Base-by-base conservation (phyloP, 2,329 filamentous ascomycete species). In the Botrytis cinerea region DNA sequence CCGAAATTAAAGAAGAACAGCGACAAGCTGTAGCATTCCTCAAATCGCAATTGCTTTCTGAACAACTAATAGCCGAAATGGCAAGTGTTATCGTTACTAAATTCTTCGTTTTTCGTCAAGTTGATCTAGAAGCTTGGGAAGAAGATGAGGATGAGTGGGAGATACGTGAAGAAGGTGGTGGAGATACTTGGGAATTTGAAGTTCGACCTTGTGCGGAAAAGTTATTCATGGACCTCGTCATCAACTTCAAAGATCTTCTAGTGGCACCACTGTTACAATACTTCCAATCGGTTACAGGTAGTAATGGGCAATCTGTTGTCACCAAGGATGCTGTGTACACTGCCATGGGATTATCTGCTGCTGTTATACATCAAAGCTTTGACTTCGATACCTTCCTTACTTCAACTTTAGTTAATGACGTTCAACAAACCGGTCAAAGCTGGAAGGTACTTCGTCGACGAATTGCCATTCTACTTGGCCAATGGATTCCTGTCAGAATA, bases 101-200 rank as follows among this genome's bases (percentile, higher is more conserved):
- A 78, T 93, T 97, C 77, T 96, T 99, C 81, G 88, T 96, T 54
- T 96, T 98, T 81, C 90, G 94, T 48, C 89, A 92, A 74, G 90
- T 90, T 70, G 96, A 99, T 82, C 87, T 98, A 1, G 90, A 94
- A 75, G 92, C 94, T 73, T 99, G 96, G 96, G 92, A 97, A 80
- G 92, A 97, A 80, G 94, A 97, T 73, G 94, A 95, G 0, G 94
- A 99, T 81, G 94, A 97, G 71, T 99, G 96, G 95, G 95, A 98
- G 82, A 91, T 93, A 76, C 90, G 92, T 78, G 94, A 98, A 84
- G 94, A 97, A 79, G 92, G 91, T 74, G 89, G 93, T 74, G 91
- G 92, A 51, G 93, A 94, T 77, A 93, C 92, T 1, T 98, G 93
- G 87, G 94, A 98, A 79, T 98, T 95, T 84, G 93, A 95, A 74